Evolutionary conservation across 371 early-diverging fungal species (phyloP).

Genomic region (Circinella umbellata): DNA sequence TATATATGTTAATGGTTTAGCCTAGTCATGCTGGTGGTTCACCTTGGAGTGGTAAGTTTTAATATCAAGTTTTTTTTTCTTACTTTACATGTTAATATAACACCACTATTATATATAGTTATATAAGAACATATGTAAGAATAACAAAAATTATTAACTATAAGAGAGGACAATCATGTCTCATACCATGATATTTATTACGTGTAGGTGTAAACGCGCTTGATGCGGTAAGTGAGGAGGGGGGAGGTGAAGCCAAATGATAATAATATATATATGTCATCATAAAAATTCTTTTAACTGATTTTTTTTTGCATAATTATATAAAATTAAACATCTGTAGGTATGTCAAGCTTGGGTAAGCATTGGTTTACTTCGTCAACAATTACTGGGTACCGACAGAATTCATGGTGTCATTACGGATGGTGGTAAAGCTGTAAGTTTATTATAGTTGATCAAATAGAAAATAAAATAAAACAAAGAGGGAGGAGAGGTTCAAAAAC

Average conservation of each 20-base stretch:
- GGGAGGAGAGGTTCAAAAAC: too few species aligned
- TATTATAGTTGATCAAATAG: background rate
- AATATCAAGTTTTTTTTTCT: background rate
- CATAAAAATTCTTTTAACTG: too few species aligned
- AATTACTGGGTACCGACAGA: slow-evolving; percentile 63
- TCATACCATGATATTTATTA: too few species aligned
- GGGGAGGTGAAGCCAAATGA: too few species aligned
- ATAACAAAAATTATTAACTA: too few species aligned
- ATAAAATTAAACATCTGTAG: too few species aligned
- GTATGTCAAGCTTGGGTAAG: slow-evolving; percentile 61
- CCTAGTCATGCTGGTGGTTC: slow-evolving; percentile 40
- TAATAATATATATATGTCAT: too few species aligned
- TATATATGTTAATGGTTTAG: background rate
- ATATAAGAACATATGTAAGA: too few species aligned
- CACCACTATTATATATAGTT: too few species aligned
- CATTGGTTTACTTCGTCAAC: slow-evolving; percentile 74
- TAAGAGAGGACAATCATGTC: too few species aligned
- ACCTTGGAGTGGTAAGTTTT: slow-evolving; percentile 36
- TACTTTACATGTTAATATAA: background rate
- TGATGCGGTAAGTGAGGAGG: slow-evolving; percentile 49
- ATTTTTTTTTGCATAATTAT: too few species aligned
- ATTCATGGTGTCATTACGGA: slow-evolving; percentile 78
- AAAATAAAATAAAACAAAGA: too few species aligned
- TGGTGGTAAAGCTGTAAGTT: slow-evolving; percentile 67
- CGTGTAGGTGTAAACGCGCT: slow-evolving; percentile 70